Evolutionary conservation across 192 early-diverging fungal genomes (phyloP).

Genomic region (Mortierella claussenii): DNA sequence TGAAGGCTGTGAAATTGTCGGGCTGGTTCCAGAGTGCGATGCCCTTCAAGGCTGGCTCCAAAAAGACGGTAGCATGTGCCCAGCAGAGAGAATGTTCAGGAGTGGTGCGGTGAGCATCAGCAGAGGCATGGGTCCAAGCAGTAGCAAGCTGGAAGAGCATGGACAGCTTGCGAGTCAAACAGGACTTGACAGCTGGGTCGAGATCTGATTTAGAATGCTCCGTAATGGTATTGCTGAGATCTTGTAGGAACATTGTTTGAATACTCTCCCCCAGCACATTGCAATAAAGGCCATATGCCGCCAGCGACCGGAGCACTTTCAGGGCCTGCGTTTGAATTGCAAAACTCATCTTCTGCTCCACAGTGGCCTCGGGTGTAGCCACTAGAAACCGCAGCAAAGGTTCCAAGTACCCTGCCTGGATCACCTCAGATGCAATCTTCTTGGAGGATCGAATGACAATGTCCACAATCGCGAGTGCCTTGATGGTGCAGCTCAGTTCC

Average conservation of each 20-base stretch:
- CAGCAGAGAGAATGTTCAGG: conserved; percentile 61
- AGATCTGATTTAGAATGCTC: background rate
- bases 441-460: conserved; percentile 54
- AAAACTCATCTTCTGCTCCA: conserved; percentile 23
- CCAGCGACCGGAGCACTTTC: conserved; percentile 53
- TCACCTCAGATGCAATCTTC: conserved; percentile 52
- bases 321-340: conserved; percentile 52
- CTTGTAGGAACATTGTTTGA: conserved; percentile 38
- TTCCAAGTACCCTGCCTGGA: conserved; percentile 53
- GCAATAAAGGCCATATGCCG: conserved; percentile 63
- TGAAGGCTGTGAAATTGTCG: background rate
- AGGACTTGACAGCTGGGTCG: conserved; percentile 22
- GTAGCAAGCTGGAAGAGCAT: conserved; percentile 40
- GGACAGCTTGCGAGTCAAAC: conserved; percentile 30
- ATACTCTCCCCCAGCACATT: conserved; percentile 56
- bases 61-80: conserved; percentile 55
- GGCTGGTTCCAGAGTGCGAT: conserved; percentile 28
- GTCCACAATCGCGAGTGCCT: conserved; percentile 52
- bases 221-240: conserved; percentile 11
- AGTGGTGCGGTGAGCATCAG: conserved; percentile 57
- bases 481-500: conserved; percentile 30
- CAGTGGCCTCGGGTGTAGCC: conserved; percentile 50
- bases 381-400: conserved; percentile 58
- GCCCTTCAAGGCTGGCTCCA: conserved; percentile 49
- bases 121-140: conserved; percentile 52